Evolutionary conservation across 1,139 yeast genomes (phyloP), one percentile per base, ranked within the genome.

Genomic region (Kodamaea derodonti): DNA sequence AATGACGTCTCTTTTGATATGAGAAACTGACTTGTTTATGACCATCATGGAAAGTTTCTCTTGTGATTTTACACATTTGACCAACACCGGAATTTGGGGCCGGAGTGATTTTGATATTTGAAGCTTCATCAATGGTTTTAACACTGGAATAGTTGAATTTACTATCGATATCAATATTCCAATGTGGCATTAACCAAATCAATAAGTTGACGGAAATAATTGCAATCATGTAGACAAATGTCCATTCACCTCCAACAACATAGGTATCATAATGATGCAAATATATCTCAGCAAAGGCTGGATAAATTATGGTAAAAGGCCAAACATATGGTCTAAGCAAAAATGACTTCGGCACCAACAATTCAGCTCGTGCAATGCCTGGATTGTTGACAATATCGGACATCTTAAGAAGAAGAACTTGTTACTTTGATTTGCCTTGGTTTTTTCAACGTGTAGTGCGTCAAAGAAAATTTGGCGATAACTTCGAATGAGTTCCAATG

Each of bases 1-100:
- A 67, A 55, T 87, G 94, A 48, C 95, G 79, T 63, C 97, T 82
- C 69, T 92, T 92, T 60, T 92, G 99, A 64, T 87, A 92, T 41
- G 78, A 65, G 60, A 92, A 92, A 30, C 85, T 82, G 14, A 75
- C 63, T 53, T 84, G 94, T 28, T 60, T 62, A 36, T 78, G 75
- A 37, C 77, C 82, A 40, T 78, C 85, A 24, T 72, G 70, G 51
- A 72, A 75, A 17, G 57, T 53, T 46, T 81, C 83, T 44, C 86
- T 72, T 39, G 61, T 62, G 46, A 86, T 78, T 33, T 65, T 54
- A 42, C 84, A 83, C 46, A 92, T 84, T 51, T 84, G 95, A 33
- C 95, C 84, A 30, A 85, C 66, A 39, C 98, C 98, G 41, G 79
- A 75, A 57, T 90, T 87, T 35, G 95, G 83, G 18, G 84, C 84